These are phyloP conservation scores for Trichophyton schoenleinii DNA, from an alignment of 2,329 filamentous ascomycete genomes.

Conservation along the genomic window DNA sequence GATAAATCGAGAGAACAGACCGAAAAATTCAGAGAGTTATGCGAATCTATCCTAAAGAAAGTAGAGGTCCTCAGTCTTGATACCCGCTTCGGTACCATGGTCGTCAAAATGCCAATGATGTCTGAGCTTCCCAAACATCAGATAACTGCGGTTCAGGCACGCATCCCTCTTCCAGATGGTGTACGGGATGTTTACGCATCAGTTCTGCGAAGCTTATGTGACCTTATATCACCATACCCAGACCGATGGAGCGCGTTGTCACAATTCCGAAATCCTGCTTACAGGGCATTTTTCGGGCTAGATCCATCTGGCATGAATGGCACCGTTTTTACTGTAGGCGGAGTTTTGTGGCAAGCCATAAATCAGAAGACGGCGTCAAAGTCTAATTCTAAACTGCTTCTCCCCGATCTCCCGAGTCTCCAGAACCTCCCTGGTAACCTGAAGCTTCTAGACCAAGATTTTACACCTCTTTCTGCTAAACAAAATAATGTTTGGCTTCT, in stretches of 20 bases:
- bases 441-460: not conserved
- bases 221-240: slow-evolving; percentile 2
- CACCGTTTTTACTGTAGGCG: slow-evolving; percentile 37
- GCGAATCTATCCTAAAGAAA: slow-evolving; percentile 39
- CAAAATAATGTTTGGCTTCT: slow-evolving; percentile 25
- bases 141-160: not conserved
- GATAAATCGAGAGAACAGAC: slow-evolving; percentile 38
- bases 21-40: slow-evolving; percentile 39
- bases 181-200: slow-evolving; percentile 20
- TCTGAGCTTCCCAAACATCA: not conserved
- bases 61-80: slow-evolving; percentile 23
- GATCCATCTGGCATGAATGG: slow-evolving; percentile 5
- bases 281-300: not conserved
- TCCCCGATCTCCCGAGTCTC: not conserved
- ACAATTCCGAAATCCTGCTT: not conserved
- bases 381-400: not conserved
- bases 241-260: not conserved
- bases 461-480: slow-evolving; percentile 11
- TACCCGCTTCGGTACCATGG: slow-evolving; percentile 24
- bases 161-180: slow-evolving; percentile 17
- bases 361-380: not conserved
- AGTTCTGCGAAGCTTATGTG: not conserved
- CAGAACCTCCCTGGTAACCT: not conserved
- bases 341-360: slow-evolving; percentile 36
- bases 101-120: slow-evolving; percentile 3